These are phyloP conservation scores for Alternaria alternata DNA, from an alignment of 2,329 filamentous ascomycete genomes.

Conservation along the genomic window DNA sequence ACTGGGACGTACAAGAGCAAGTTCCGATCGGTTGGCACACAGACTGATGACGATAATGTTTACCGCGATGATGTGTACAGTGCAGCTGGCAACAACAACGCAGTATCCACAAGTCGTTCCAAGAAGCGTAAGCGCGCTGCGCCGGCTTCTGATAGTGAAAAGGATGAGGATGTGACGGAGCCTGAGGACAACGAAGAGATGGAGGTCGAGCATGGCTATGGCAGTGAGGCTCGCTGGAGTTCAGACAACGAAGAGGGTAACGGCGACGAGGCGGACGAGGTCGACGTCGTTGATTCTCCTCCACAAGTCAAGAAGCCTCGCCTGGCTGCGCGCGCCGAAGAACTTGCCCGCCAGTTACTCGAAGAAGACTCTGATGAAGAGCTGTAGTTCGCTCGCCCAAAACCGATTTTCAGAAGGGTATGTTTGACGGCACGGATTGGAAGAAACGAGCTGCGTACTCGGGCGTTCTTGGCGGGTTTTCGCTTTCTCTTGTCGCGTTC, in stretches of 20 bases:
- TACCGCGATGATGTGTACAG: background rate
- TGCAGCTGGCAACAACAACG: too few relatives aligned
- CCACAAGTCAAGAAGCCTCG: background rate
- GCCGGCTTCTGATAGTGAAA: background rate
- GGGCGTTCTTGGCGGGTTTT: background rate
- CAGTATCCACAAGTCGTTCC: background rate
- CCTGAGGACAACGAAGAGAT: background rate
- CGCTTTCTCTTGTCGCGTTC: background rate
- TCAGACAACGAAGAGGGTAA: background rate
- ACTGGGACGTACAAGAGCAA: background rate
- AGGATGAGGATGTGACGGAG: background rate
- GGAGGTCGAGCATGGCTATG: background rate
- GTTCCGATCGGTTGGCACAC: background rate
- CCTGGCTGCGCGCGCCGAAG: background rate
- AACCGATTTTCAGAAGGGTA: too few relatives aligned
- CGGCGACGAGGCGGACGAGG: background rate
- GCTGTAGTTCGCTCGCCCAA: background rate
- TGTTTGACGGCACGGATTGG: background rate
- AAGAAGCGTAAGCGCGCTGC: background rate
- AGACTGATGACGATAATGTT: background rate
- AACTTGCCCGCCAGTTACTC: background rate
- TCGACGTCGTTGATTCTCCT: background rate
- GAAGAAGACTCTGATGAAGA: background rate
- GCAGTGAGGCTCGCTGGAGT: background rate
- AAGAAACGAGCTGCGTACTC: background rate